Base-by-base conservation (phyloP, 176 grass and related monocot genomes). In the Carex littledalei region DNA sequence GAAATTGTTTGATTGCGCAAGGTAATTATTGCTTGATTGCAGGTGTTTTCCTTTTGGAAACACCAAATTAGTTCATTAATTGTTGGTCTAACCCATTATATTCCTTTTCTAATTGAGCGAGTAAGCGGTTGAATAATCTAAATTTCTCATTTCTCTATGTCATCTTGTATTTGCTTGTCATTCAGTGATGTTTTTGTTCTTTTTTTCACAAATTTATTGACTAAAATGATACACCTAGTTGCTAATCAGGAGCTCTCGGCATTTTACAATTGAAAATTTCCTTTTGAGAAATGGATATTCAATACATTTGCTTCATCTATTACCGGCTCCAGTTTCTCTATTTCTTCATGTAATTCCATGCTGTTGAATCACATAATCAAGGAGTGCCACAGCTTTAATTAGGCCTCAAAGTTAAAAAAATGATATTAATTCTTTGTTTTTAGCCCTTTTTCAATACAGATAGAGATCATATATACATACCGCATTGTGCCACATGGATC, bases 401-500 rank as follows among this genome's bases (percentile, higher is more conserved):
- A 75, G 55, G 55, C 49, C 61, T 81, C 14, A 10, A 21, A 39
- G 17, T 39, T 43, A 20, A 62, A 62, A 35, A 81, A 81, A n/a
- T 6, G 7, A 59, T 37, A 37, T n/a, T 64, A 14, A 81, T 6
- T 64, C 16, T 7, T 39, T 62, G 5, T 54, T 45, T 62, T 32
- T 34, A 34, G 10, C n/a, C n/a, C 13, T 65, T 81, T 45, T 57
- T 63, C 10, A 29, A 52, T 66, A 47, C 81, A 83, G 81, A 66
- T 0, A 67, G 81, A 66, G 0, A 67, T 34, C n/a, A 26, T 20
- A 59, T 10, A 26, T 54, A 83, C 20, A 68, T 83, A 68, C 45
- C 8, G 29, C 34, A 24, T 47, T 64, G 67, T 63, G 15, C 14
- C 21, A 12, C 55, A 98, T 94, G 96, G 93, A 90, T 14, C 52